Conservation (phyloP, 768 basidiomycete genomes). For the Russula lepida region DNA sequence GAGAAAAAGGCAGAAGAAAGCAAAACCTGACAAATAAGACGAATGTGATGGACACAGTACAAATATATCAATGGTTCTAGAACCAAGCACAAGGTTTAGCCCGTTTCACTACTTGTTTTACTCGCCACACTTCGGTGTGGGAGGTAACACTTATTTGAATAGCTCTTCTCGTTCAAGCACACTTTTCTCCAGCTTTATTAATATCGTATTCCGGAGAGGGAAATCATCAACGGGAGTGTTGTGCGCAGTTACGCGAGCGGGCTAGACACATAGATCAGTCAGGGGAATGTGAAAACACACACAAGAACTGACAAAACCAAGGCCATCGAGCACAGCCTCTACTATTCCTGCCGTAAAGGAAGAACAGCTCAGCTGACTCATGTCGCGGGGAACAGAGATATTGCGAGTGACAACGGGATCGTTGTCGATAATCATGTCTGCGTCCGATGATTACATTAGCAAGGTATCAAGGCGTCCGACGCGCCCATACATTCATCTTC, state of each 20-base stretch:
- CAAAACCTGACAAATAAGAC: not conserved
- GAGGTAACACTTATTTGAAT: constrained; percentile 48
- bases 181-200: constrained; percentile 91
- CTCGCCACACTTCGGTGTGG: not conserved
- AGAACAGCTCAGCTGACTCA: constrained; percentile 92
- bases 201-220: constrained; percentile 86
- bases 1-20: not conserved
- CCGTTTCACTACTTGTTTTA: not conserved
- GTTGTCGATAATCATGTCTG: constrained; percentile 98
- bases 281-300: not conserved
- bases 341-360: constrained; percentile 96
- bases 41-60: not conserved
- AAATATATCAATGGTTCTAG: constrained; percentile 10
- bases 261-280: constrained; percentile 40
- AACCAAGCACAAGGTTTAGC: not conserved
- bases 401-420: constrained; percentile 86
- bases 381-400: constrained; percentile 89
- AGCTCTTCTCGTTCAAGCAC: constrained; percentile 91
- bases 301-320: constrained; percentile 79
- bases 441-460: not conserved
- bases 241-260: constrained; percentile 94
- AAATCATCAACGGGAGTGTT: constrained; percentile 75
- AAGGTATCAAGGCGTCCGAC: constrained; percentile 2
- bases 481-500: constrained; percentile 82
- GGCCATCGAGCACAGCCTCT: constrained; percentile 90